Evolutionary conservation across 176 grass and related monocot genomes (phyloP).

Genomic region (Ananas comosus): DNA sequence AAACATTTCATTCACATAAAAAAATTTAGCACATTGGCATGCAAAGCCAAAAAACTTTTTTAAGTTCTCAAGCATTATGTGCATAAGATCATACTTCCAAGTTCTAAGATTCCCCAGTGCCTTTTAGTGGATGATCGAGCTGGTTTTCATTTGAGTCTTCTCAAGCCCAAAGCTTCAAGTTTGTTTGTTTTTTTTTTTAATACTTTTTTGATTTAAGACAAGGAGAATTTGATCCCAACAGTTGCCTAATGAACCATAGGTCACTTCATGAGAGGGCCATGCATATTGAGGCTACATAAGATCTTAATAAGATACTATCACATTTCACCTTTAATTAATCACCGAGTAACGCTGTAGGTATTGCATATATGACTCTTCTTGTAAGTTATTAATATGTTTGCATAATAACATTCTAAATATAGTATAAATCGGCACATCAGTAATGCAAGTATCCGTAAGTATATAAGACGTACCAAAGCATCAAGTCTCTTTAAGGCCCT

Average conservation of each 20-base stretch:
- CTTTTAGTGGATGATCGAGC: neutral
- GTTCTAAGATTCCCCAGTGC: neutral
- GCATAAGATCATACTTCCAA: neutral
- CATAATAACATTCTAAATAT: too few species aligned
- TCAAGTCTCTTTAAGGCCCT: neutral
- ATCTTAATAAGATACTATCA: too few species aligned
- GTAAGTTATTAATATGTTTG: too few species aligned
- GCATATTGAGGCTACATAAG: neutral
- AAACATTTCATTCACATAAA: too few species aligned
- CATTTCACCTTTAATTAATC: too few species aligned
- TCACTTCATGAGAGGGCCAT: neutral
- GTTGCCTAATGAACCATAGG: neutral
- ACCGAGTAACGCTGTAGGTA: too few species aligned
- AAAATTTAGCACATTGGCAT: too few species aligned
- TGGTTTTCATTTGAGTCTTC: neutral
- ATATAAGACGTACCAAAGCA: too few species aligned
- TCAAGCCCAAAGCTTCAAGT: neutral
- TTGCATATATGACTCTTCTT: too few species aligned
- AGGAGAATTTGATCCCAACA: neutral
- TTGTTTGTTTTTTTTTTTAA: neutral
- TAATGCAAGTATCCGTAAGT: neutral
- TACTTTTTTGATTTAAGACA: neutral
- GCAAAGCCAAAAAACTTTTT: neutral
- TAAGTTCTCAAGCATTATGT: neutral
- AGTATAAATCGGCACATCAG: neutral